These are phyloP conservation scores for Daphne laureola DNA, from an alignment of 441 rosid genomes.

Conservation along the genomic window DNA sequence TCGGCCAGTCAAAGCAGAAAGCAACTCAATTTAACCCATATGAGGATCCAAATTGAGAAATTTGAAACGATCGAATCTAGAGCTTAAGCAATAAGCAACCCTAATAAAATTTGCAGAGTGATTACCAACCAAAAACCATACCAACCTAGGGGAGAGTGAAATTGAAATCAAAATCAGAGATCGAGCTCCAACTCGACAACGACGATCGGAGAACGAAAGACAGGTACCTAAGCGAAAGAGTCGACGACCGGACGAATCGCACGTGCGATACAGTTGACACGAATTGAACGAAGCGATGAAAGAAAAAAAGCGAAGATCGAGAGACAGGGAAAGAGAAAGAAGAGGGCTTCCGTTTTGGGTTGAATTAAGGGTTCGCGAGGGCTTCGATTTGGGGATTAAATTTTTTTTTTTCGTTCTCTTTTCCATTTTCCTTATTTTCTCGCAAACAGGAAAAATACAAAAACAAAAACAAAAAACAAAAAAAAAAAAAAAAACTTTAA, in stretches of 20 bases:
- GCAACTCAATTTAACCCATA: neutral
- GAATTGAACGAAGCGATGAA: neutral
- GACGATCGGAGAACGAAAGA: conserved; percentile 8
- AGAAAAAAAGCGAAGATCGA: conserved; percentile 5
- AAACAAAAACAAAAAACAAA: neutral
- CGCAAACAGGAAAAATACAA: neutral
- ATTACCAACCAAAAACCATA: neutral
- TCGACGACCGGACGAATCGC: conserved; percentile 10
- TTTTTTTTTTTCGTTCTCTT: neutral
- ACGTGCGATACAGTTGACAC: conserved; percentile 15
- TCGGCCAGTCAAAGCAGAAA: conserved; percentile 3
- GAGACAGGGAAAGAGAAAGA: neutral
- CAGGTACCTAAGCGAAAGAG: neutral
- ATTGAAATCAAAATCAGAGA: conserved; percentile 4
- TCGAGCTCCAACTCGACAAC: conserved; percentile 4
- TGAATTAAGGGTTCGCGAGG: conserved; percentile 11
- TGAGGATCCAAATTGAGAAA: neutral
- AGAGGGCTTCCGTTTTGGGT: neutral
- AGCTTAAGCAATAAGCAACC: conserved; percentile 2
- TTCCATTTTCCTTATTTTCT: neutral
- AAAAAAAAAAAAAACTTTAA: neutral
- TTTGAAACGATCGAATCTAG: conserved; percentile 5
- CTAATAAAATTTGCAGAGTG: conserved; percentile 4
- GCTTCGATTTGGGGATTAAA: conserved; percentile 7
- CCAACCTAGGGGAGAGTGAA: conserved; percentile 7